These are phyloP conservation scores for Neospermospora avenae DNA, from an alignment of 2,329 filamentous ascomycete species.

Conservation along the genomic window DNA sequence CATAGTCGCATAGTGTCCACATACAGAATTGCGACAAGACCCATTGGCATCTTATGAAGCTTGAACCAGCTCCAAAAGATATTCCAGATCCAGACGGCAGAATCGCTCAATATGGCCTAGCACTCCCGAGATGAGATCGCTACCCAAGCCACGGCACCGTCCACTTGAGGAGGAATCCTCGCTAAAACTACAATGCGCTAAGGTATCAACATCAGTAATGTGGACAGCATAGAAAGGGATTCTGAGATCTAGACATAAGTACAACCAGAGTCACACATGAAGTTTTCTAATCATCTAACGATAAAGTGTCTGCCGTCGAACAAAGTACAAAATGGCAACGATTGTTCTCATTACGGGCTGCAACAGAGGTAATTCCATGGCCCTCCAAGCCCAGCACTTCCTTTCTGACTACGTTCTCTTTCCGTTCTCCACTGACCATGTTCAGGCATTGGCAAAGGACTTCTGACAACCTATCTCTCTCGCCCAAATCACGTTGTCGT, in stretches of 20 bases:
- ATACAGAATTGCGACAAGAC: not conserved
- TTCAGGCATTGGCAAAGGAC: slow-evolving; percentile 35
- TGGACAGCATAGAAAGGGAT: too few relatives aligned
- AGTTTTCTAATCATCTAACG: too few relatives aligned
- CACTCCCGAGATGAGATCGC: not conserved
- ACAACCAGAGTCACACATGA: too few relatives aligned
- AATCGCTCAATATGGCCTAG: not conserved
- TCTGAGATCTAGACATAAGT: too few relatives aligned
- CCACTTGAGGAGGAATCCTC: not conserved
- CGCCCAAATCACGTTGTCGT: slow-evolving; percentile 21
- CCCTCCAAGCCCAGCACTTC: too few relatives aligned
- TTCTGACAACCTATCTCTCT: slow-evolving; percentile 24
- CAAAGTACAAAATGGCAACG: not conserved
- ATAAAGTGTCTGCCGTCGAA: too few relatives aligned
- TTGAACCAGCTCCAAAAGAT: not conserved
- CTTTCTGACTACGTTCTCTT: not conserved
- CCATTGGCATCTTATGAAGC: not conserved
- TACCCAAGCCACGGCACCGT: not conserved
- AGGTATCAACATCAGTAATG: not conserved
- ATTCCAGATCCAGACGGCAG: not conserved
- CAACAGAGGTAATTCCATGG: not conserved
- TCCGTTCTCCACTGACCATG: not conserved
- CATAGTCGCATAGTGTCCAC: slow-evolving; percentile 28
- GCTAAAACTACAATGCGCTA: not conserved
- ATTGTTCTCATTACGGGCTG: not conserved